Percentiles rank a stretch among this genome's conserved stretches.
Evolutionary conservation across 176 grass and related monocot species (phyloP).

Genomic region (Phoenix dactylifera): DNA sequence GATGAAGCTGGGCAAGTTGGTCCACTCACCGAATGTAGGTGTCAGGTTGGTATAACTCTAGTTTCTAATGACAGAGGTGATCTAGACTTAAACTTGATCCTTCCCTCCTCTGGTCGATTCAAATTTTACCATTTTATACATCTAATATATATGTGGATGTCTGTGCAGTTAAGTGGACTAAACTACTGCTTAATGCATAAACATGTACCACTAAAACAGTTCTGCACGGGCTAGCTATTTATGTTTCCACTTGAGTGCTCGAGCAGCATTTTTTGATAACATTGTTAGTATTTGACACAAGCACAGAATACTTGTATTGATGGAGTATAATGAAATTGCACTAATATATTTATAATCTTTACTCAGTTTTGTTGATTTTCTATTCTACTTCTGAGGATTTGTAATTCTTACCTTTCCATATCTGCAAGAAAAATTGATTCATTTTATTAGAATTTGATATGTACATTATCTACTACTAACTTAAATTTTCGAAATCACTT

Average conservation of each 20-base stretch:
- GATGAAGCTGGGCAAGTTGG: slow-evolving; percentile 67
- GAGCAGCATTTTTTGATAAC: neutral
- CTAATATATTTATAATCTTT: too few relatives aligned
- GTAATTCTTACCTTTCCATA: too few relatives aligned
- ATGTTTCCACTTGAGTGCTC: too few relatives aligned
- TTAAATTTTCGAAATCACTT: neutral
- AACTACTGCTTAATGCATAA: too few relatives aligned
- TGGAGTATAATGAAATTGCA: neutral
- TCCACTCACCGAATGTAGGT: slow-evolving; percentile 40
- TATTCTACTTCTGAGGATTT: too few relatives aligned
- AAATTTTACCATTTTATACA: too few relatives aligned
- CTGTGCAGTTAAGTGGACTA: too few relatives aligned
- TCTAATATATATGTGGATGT: too few relatives aligned
- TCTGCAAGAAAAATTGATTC: neutral
- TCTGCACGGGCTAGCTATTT: too few relatives aligned
- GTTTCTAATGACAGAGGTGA: neutral
- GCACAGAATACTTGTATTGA: neutral
- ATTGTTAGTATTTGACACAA: neutral
- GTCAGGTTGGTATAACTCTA: slow-evolving; percentile 48
- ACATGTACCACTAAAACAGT: too few relatives aligned
- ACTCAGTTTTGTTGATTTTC: neutral
- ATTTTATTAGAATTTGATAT: slow-evolving; percentile 14
- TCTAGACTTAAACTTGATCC: too few relatives aligned
- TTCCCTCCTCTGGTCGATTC: too few relatives aligned
- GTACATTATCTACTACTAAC: neutral